Evolutionary conservation across 2,329 filamentous ascomycete species (phyloP), one percentile per base, ranked within the genome.

Genomic region (Monilinia laxa): DNA sequence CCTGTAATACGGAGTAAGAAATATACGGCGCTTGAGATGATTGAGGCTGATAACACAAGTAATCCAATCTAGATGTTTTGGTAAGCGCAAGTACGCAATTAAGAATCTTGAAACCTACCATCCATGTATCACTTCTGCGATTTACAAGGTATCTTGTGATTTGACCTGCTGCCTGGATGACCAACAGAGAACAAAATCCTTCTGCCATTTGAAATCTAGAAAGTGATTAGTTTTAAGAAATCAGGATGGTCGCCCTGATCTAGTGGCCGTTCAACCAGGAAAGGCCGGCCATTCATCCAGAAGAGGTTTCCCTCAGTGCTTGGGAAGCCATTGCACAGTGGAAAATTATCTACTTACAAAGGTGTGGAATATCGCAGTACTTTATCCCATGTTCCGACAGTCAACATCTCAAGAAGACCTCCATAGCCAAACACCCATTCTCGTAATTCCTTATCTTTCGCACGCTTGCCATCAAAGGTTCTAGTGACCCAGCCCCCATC

Each of bases 61-160:
- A 98, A 86, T 62, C 90, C 86, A 73, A 99, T 97, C 92, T 96
- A 75, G 6, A 60, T 28, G 62, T 35, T 62, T 49, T 42, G 56
- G 73, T 63, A 72, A 70, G 65, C 64, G 40, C 35, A 60, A 60
- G 38, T 31, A 53, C 18, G 23, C 59, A 40, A 16, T 49, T 38
- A 18, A 42, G 42, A 45, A 60, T 11, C 31, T 42, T 20, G 23
- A 65, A 55, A 83, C 89, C 78, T 82, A 95, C 92, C 87, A 98
- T 92, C 95, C 94, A 98, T 69, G 89, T 96, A 80, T 99, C 95
- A 75, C 93, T 96, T 75, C 92, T 87, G 74, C 91, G 84, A 79
- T 98, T 98, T 65, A 98, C 94, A 40, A 98, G 85, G 89, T 93
- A 98, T 78, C 92, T 86, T 25, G 95, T 96, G 71, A 98, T 93